These are phyloP conservation scores for Rhizophora apiculata DNA, from an alignment of 345 rosid species.

Conservation along the genomic window DNA sequence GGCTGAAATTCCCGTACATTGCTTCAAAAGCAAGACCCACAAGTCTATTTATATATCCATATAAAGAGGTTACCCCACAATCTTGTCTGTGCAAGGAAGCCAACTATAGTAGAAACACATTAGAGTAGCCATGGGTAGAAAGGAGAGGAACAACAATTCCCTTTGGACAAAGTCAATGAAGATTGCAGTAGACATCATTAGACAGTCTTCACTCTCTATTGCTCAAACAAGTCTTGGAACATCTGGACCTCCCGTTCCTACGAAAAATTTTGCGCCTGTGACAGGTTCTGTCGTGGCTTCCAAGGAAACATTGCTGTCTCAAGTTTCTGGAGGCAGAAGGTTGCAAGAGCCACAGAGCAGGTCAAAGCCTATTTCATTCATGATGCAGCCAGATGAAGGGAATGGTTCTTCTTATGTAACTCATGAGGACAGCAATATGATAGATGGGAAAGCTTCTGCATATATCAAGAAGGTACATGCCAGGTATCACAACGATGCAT, in stretches of 20 bases:
- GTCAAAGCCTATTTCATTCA: constrained; percentile 25
- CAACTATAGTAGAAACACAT: background rate
- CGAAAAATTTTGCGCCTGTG: constrained; percentile 8
- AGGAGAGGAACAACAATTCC: constrained; percentile 34
- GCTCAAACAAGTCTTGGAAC: constrained; percentile 46
- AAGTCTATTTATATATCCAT: constrained; percentile 10
- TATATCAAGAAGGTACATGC: constrained; percentile 45
- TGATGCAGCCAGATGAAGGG: constrained; percentile 38
- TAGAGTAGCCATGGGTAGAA: constrained; percentile 30
- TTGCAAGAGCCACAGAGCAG: constrained; percentile 25
- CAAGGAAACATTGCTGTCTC: constrained; percentile 16
- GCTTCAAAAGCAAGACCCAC: constrained; percentile 23
- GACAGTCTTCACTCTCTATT: constrained; percentile 46
- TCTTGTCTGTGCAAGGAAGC: constrained; percentile 3
- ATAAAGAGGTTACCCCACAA: background rate
- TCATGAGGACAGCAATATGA: constrained; percentile 16
- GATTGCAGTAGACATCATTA: constrained; percentile 42
- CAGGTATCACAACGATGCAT: constrained; percentile 30
- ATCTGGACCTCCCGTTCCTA: constrained; percentile 19
- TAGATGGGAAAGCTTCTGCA: constrained; percentile 33
- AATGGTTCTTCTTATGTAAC: constrained; percentile 15
- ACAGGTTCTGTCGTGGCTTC: constrained; percentile 13
- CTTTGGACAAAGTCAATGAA: constrained; percentile 47
- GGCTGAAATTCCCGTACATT: background rate
- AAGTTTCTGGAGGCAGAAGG: constrained; percentile 18